A percentile compares a stretch with the other conserved stretches of the same genome.
Conservation (phyloP, 139 green algal genomes). For the Zygnema circumcarinatum region DNA sequence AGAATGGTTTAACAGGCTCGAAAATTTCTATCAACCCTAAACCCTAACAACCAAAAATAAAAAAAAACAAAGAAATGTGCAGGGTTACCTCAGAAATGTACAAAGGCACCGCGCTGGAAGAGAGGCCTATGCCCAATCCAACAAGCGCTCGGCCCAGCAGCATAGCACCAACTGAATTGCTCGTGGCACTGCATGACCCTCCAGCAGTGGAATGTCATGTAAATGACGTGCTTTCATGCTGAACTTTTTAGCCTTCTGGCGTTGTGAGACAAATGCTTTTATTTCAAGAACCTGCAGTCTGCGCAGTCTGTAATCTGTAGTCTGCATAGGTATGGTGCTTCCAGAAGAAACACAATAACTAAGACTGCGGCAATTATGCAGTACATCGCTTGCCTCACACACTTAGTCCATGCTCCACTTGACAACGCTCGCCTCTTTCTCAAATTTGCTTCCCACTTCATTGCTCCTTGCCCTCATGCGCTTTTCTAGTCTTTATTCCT, state of each 20-base stretch:
- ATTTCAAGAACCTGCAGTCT: background rate
- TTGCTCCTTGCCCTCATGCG: too few relatives aligned
- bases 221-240: background rate
- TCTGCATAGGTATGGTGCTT: background rate
- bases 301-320: conserved; percentile 1
- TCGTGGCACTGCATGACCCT: conserved; percentile 30
- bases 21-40: background rate
- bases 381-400: too few relatives aligned
- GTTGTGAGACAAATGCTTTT: background rate
- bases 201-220: background rate
- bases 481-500: too few relatives aligned
- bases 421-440: too few relatives aligned
- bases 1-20: too few relatives aligned
- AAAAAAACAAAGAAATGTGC: background rate
- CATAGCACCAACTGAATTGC: conserved; percentile 60
- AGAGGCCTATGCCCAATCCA: conserved; percentile 90
- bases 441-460: too few relatives aligned
- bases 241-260: too few relatives aligned
- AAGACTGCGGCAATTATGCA: background rate
- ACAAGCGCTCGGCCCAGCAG: conserved; percentile 79
- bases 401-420: too few relatives aligned
- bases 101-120: conserved; percentile 88
- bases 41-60: background rate
- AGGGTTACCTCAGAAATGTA: conserved; percentile 86
- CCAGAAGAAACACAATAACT: background rate